Conservation (phyloP, 805 yeast genomes). For the Nematodospora valgi region DNA sequence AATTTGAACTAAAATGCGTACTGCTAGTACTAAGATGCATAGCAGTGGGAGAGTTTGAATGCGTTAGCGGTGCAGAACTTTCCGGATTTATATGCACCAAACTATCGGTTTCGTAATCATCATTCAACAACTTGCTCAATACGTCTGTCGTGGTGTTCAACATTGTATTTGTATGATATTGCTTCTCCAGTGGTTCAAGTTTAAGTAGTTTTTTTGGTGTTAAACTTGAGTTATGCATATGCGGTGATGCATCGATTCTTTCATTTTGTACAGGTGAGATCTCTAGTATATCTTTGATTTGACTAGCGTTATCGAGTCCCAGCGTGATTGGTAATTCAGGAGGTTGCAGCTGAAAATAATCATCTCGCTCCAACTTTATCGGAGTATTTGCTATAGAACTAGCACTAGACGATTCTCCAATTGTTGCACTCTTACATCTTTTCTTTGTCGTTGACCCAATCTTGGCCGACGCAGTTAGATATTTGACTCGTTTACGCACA, state of each 20-base stretch:
- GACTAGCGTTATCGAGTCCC: neutral
- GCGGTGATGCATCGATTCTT: neutral
- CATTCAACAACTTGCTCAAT: conserved; percentile 19
- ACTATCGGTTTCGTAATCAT: conserved; percentile 6
- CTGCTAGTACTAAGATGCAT: neutral
- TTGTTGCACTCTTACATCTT: neutral
- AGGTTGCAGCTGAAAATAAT: neutral
- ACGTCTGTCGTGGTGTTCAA: conserved; percentile 28
- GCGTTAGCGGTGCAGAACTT: neutral
- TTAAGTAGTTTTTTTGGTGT: neutral
- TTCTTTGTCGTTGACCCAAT: neutral
- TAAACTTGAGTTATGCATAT: neutral
- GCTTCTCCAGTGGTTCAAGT: conserved; percentile 2
- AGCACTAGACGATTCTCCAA: neutral
- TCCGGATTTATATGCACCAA: neutral
- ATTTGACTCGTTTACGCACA: conserved; percentile 49
- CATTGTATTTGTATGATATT: conserved; percentile 15
- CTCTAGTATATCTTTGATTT: conserved; percentile 1
- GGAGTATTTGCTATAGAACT: neutral
- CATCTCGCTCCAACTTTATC: neutral
- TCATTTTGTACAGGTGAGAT: neutral
- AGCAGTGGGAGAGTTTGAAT: neutral
- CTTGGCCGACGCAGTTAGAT: conserved; percentile 16
- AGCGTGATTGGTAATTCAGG: neutral
- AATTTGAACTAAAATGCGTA: conserved; percentile 35